These are phyloP conservation scores for Apiotrichum laibachii DNA, from an alignment of 1,284 basidiomycete genomes.

Conservation along the genomic window DNA sequence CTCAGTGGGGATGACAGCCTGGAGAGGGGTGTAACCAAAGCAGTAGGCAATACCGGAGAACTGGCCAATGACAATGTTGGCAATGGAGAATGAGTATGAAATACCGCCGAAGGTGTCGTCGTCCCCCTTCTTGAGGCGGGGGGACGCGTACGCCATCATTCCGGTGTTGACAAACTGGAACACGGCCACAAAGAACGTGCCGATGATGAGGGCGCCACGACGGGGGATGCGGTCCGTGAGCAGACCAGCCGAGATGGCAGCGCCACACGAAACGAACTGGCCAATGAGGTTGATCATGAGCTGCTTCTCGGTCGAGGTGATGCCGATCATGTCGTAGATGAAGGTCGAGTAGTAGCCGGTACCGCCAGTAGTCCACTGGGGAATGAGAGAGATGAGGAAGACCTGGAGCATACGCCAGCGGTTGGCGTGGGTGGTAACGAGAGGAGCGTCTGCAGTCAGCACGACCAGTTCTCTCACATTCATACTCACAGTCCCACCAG, in stretches of 20 bases:
- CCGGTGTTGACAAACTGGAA: slow-evolving; percentile 38
- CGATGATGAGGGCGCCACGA: slow-evolving; percentile 32
- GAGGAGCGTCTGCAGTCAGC: slow-evolving; percentile 22
- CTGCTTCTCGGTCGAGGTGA: slow-evolving; percentile 35
- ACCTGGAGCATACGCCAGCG: slow-evolving; percentile 41
- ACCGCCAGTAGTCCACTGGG: slow-evolving; percentile 56
- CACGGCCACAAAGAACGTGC: slow-evolving; percentile 32
- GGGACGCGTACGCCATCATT: slow-evolving; percentile 5
- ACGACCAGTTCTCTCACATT: not conserved
- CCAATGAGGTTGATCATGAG: slow-evolving; percentile 53
- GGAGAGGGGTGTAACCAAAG: slow-evolving; percentile 43
- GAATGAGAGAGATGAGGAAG: slow-evolving; percentile 43
- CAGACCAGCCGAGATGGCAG: slow-evolving; percentile 48
- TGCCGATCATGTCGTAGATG: slow-evolving; percentile 35
- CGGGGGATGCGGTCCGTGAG: slow-evolving; percentile 37
- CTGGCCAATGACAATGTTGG: slow-evolving; percentile 43
- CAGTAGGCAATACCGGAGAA: slow-evolving; percentile 28
- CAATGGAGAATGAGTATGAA: not conserved
- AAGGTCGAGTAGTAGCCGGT: slow-evolving; percentile 54
- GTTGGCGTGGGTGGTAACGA: slow-evolving; percentile 31
- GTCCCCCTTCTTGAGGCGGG: not conserved
- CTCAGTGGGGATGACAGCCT: slow-evolving; percentile 81
- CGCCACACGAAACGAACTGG: slow-evolving; percentile 47
- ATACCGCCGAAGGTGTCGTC: not conserved
- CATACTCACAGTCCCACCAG: slow-evolving; percentile 55